A percentile compares a stretch with the other conserved stretches of the same genome.
Conservation (phyloP, 768 basidiomycete species). For the Suillus subaureus region DNA sequence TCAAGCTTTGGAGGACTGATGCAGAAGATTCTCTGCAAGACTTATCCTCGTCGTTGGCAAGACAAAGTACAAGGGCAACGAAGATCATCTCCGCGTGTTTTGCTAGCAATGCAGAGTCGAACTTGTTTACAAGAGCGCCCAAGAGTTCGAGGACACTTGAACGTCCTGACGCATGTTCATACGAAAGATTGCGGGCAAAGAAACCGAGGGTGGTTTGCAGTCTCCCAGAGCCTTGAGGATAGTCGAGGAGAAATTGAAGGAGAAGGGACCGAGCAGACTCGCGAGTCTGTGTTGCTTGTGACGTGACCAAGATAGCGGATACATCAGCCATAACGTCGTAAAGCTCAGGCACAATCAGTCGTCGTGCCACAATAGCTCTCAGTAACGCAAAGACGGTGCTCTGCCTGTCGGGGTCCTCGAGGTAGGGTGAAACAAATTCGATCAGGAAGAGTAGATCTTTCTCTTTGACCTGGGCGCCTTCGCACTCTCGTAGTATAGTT, state of each 20-base stretch:
- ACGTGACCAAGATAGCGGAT: slow-evolving; percentile 90
- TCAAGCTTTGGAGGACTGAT: slow-evolving; percentile 76
- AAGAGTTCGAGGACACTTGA: slow-evolving; percentile 94
- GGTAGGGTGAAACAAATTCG: slow-evolving; percentile 82
- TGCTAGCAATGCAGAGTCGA: slow-evolving; percentile 67
- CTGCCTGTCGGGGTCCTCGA: slow-evolving; percentile 89
- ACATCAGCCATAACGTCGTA: slow-evolving; percentile 97
- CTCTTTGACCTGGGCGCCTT: slow-evolving; percentile 80
- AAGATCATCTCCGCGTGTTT: slow-evolving; percentile 91
- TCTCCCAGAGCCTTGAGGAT: slow-evolving; percentile 93
- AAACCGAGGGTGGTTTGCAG: slow-evolving; percentile 88
- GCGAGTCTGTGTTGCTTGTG: slow-evolving; percentile 87
- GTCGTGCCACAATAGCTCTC: slow-evolving; percentile 86
- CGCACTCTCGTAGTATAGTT: slow-evolving; percentile 86
- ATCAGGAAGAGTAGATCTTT: slow-evolving; percentile 87
- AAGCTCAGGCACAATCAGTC: slow-evolving; percentile 93
- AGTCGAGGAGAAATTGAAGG: slow-evolving; percentile 94
- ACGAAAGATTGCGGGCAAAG: slow-evolving; percentile 89
- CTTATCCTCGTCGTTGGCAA: slow-evolving; percentile 92
- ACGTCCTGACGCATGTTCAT: slow-evolving; percentile 87
- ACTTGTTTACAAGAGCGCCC: slow-evolving; percentile 82
- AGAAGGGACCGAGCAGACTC: slow-evolving; percentile 88
- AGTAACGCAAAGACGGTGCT: slow-evolving; percentile 85
- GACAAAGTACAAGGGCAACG: slow-evolving; percentile 86
- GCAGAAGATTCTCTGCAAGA: slow-evolving; percentile 90